phyloP scores from a whole-genome alignment of 805 yeast species.

The Tetrapisispora arboricola region DNA sequence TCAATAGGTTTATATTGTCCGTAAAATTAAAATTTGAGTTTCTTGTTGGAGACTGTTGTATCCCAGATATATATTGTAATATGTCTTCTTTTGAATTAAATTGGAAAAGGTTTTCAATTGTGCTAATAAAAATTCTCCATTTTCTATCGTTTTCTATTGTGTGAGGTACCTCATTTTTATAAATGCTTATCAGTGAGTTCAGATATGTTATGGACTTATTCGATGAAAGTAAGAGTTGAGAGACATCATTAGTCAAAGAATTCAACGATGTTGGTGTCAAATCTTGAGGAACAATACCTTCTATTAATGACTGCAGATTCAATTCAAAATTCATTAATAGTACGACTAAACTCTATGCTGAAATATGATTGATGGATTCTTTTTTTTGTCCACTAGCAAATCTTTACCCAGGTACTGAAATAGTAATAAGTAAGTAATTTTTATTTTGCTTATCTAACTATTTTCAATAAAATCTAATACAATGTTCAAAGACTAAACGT shows the following conservation, averaged over 20 bases:
- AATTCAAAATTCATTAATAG: conserved; percentile 16
- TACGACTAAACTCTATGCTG: no score
- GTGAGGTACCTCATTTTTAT: conserved; percentile 10
- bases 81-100: conserved; percentile 14
- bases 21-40: not conserved
- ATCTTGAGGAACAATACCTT: conserved; percentile 19
- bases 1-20: conserved; percentile 1
- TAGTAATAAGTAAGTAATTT: no score
- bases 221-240: conserved; percentile 11
- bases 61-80: conserved; percentile 12
- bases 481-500: no score
- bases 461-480: no score
- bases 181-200: conserved; percentile 13
- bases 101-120: conserved; percentile 12
- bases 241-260: conserved; percentile 13
- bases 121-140: conserved; percentile 17
- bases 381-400: no score
- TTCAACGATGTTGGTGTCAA: conserved; percentile 12
- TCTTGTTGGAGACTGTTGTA: conserved; percentile 10
- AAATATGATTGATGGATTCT: no score
- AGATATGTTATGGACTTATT: conserved; percentile 12
- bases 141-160: conserved; percentile 8
- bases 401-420: no score
- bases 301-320: conserved; percentile 14
- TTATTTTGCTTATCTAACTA: no score